Conservation (phyloP, 2,329 filamentous ascomycete species). For the Ceratocystis variospora region DNA sequence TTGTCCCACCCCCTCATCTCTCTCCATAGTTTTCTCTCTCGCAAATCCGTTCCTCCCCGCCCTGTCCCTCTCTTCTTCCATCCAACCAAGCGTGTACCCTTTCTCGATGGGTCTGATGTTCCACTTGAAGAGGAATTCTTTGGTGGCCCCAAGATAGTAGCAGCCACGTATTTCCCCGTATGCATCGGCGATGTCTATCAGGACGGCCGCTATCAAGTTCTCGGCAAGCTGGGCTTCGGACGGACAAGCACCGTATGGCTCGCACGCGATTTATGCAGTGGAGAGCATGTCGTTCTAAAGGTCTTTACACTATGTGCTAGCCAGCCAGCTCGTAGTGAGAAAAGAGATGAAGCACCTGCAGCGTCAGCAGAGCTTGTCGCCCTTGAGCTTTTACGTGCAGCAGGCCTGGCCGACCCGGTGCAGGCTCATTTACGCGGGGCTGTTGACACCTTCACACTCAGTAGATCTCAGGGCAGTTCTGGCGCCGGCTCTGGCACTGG, state of each 20-base stretch:
- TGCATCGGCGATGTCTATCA: background rate
- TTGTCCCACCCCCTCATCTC: no score
- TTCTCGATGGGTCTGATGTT: background rate
- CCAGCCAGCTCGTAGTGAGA: background rate
- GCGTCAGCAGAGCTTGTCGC: background rate
- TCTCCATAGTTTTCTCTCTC: no score
- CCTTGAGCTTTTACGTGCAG: background rate
- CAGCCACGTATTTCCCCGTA: slow-evolving; percentile 5
- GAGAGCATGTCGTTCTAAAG: background rate
- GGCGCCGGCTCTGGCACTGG: background rate
- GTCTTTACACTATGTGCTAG: background rate
- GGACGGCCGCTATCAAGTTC: background rate
- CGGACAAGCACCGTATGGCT: slow-evolving; percentile 10
- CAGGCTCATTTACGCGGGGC: background rate
- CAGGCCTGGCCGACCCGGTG: background rate
- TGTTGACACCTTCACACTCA: background rate
- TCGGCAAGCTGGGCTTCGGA: slow-evolving; percentile 9
- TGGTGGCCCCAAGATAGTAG: background rate
- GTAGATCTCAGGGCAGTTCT: no score
- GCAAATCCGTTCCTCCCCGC: no score
- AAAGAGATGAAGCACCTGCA: no score
- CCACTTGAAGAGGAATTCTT: slow-evolving; percentile 8
- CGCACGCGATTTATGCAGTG: background rate
- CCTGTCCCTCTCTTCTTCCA: background rate
- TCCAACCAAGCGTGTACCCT: slow-evolving; percentile 2